These are phyloP conservation scores for Amanita pallidorosea DNA, from an alignment of 768 basidiomycete genomes.

Conservation along the genomic window DNA sequence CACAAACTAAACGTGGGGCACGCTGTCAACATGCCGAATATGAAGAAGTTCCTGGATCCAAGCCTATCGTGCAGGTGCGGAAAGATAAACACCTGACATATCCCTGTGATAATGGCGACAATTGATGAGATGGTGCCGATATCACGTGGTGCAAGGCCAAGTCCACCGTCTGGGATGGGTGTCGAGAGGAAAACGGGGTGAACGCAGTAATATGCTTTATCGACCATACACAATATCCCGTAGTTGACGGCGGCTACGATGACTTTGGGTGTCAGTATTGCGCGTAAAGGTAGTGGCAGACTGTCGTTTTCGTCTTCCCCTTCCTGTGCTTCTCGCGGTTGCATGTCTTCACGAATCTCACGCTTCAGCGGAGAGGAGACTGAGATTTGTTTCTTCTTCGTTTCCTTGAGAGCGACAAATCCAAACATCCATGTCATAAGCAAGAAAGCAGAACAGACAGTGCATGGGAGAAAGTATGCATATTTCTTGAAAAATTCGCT, in stretches of 20 bases:
- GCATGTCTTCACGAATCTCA: too few relatives aligned
- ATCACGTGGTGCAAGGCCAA: slow-evolving; percentile 32
- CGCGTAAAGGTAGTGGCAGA: too few relatives aligned
- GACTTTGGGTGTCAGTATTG: too few relatives aligned
- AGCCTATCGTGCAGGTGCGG: slow-evolving; percentile 33
- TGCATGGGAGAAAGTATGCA: slow-evolving; percentile 53
- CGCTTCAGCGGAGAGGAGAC: too few relatives aligned
- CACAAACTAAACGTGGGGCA: slow-evolving; percentile 34
- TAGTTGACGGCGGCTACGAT: too few relatives aligned
- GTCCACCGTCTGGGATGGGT: slow-evolving; percentile 22
- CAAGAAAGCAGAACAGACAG: slow-evolving; percentile 40
- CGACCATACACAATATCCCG: slow-evolving; percentile 33
- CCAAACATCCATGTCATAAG: slow-evolving; percentile 16
- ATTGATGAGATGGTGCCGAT: slow-evolving; percentile 47
- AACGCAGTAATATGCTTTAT: slow-evolving; percentile 45
- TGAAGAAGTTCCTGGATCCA: slow-evolving; percentile 39
- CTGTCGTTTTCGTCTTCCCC: too few relatives aligned
- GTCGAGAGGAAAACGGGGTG: slow-evolving; percentile 62
- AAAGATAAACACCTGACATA: slow-evolving; percentile 45
- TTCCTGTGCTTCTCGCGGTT: too few relatives aligned
- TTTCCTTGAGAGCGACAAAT: too few relatives aligned
- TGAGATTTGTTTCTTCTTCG: too few relatives aligned
- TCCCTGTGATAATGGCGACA: slow-evolving; percentile 42
- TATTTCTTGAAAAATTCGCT: slow-evolving; percentile 29
- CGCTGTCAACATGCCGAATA: slow-evolving; percentile 27